Evolutionary conservation across 2,329 filamentous ascomycete genomes (phyloP).

Genomic region (Aspergillus intermedius): DNA sequence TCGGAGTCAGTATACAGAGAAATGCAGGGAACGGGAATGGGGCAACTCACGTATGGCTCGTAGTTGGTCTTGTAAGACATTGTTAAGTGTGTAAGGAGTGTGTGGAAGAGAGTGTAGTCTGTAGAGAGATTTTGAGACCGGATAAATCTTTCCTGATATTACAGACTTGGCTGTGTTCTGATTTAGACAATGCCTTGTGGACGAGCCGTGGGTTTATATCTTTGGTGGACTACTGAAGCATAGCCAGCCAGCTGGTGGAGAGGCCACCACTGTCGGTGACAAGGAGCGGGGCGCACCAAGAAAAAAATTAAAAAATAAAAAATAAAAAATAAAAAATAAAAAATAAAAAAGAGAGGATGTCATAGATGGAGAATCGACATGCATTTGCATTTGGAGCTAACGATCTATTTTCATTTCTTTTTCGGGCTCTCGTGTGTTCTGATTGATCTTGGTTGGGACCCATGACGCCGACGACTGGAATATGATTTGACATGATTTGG

Average conservation of each 20-base stretch:
- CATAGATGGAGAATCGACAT: not conserved
- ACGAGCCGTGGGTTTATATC: not conserved
- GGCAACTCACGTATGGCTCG: conserved; percentile 30
- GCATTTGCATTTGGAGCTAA: not conserved
- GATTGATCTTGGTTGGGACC: not conserved
- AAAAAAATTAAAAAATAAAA: not conserved
- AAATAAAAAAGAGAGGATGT: not conserved
- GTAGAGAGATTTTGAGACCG: conserved; percentile 1
- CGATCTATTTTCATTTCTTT: not conserved
- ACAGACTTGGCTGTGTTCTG: no score
- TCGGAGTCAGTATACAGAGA: conserved; percentile 3
- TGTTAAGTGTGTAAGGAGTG: conserved; percentile 5
- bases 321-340: not conserved
- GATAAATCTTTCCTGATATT: conserved; percentile 1
- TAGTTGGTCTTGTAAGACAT: conserved; percentile 37
- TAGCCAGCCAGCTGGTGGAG: not conserved
- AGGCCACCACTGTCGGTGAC: not conserved
- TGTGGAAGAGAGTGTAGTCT: not conserved
- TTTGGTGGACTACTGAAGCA: no score
- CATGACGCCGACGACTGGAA: not conserved
- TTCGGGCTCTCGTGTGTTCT: not conserved
- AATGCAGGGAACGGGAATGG: conserved; percentile 2
- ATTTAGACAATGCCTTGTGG: not conserved
- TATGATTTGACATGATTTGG: not conserved
- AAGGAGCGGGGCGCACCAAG: not conserved